Evolutionary conservation across 2,329 filamentous ascomycete species (phyloP), one percentile per base, ranked within the genome.

Genomic region (Aspergillus uvarum): DNA sequence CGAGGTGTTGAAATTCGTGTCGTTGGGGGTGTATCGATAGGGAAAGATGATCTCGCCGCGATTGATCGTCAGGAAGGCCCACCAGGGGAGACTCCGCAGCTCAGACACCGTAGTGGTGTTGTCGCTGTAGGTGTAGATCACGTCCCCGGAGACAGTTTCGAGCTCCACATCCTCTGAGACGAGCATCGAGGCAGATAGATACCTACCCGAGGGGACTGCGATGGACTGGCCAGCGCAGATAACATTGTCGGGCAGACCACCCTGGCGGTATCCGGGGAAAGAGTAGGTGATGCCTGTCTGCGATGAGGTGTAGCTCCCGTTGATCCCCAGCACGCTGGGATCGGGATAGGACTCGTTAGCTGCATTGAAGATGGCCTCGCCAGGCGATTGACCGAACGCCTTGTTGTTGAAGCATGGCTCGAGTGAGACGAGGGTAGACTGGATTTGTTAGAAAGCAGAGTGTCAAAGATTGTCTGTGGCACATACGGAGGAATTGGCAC

Each of bases 21-120:
- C 52, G 10, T 47, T 54, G 35, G 16, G 21, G 1, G 52, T 54
- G 16, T 54, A 54, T 6, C 52, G 38, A 11, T 54, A 54, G 12
- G 52, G 52, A 11, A 54, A 54, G 38, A 54, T 54, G 38, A 54
- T 54, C 26, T 54, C 52, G 24, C 52, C 52, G 1, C 52, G 52
- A 19, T 54, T 54, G n/a, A 54, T 54, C 8, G 52, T 54, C n/a
- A 54, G 16, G 10, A 54, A 54, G 11, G 52, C 52, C 52, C 52
- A 54, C 52, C 52, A 54, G 1, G 52, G 52, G 19, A 54, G 14
- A 29, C 52, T 54, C 11, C 38, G 52, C 38, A 54, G 14, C 24
- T 54, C 52, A 3, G 52, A 54, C 5, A 47, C 38, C 2, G 29
- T 16, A 2, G 52, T 54, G n/a, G 52, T 31, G 10, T 54, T 47